These are phyloP conservation scores for Agarophyton chilense DNA, from an alignment of 23 red algal species.

Conservation along the genomic window DNA sequence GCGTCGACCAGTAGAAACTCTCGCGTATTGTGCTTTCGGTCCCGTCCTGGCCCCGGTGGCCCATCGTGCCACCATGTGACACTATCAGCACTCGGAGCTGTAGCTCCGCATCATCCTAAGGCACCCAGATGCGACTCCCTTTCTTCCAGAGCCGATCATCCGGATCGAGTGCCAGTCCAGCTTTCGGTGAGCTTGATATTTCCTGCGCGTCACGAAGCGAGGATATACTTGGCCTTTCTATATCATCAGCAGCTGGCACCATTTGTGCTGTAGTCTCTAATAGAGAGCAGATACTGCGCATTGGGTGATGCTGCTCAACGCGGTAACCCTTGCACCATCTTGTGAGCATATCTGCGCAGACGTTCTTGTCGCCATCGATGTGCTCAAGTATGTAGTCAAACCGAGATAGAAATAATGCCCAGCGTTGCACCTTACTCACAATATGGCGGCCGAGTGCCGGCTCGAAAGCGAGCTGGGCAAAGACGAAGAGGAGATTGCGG, in stretches of 20 bases:
- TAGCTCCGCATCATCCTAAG: background rate
- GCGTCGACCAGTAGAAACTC: constrained; percentile 14
- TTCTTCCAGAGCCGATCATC: background rate
- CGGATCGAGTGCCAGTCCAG: no score
- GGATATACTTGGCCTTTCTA: background rate
- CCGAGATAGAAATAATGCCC: constrained; percentile 18
- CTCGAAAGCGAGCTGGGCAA: background rate
- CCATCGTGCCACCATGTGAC: constrained; percentile 11
- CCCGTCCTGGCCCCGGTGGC: constrained; percentile 34
- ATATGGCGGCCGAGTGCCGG: background rate
- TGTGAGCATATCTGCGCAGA: constrained; percentile 41
- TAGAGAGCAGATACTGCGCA: constrained; percentile 1
- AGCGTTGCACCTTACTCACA: constrained; percentile 25
- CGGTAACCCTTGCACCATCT: constrained; percentile 31
- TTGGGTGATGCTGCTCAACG: background rate
- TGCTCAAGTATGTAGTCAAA: constrained; percentile 47
- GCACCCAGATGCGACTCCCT: constrained; percentile 16
- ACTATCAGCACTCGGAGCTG: background rate
- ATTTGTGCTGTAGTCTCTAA: background rate
- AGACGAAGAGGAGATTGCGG: constrained; percentile 27
- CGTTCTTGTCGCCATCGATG: constrained; percentile 4
- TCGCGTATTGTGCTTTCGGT: background rate
- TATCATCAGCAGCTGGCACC: background rate
- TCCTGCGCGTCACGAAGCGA: background rate
- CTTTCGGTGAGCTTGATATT: background rate